Percentiles rank a stretch among this genome's conserved stretches.
phyloP scores from a whole-genome alignment of 2,329 filamentous ascomycete species.

The Venturia aucupariae region DNA sequence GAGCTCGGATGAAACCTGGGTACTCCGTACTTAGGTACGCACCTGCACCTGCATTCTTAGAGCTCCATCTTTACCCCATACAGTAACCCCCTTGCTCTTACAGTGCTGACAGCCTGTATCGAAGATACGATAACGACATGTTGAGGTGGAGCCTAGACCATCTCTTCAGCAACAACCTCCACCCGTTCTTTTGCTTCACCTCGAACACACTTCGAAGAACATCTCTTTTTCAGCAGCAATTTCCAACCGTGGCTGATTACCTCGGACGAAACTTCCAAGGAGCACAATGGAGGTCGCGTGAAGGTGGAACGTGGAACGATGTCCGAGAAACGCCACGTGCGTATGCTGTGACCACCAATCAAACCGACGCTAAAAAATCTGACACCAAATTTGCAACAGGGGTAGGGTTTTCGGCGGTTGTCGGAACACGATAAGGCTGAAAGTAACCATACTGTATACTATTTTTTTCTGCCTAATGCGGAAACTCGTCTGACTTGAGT shows the following conservation, averaged over 20 bases:
- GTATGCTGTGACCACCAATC: neutral
- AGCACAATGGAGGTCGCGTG: neutral
- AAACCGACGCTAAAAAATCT: neutral
- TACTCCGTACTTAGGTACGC: no score
- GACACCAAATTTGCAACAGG: neutral
- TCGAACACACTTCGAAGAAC: neutral
- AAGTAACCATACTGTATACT: neutral
- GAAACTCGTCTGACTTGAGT: neutral
- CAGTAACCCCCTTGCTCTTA: neutral
- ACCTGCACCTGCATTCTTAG: neutral
- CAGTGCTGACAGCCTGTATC: neutral
- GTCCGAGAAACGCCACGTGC: neutral
- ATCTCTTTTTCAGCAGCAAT: no score
- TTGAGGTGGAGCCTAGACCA: neutral
- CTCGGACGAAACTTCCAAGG: no score
- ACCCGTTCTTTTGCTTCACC: neutral
- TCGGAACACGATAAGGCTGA: neutral
- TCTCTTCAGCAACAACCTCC: neutral
- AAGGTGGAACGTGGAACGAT: neutral
- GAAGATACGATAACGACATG: neutral
- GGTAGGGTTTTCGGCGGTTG: neutral
- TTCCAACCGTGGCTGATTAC: no score
- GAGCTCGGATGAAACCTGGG: neutral
- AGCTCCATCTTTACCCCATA: conserved; percentile 7
- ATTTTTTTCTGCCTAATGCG: neutral